Conservation (phyloP, 2,329 filamentous ascomycete genomes). For the Talaromyces sp. region DNA sequence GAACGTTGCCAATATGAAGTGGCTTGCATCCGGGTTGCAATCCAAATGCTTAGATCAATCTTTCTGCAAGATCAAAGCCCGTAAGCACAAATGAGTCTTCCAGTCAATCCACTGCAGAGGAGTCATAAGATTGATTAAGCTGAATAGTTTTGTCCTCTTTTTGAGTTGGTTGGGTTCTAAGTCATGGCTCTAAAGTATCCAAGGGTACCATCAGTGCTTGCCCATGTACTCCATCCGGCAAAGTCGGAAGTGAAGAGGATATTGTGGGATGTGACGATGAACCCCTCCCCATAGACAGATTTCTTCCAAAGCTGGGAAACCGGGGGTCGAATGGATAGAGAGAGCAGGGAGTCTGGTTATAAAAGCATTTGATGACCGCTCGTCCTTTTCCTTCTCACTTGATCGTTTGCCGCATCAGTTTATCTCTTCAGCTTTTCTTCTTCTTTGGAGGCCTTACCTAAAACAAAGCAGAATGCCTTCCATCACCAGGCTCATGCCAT, state of each 20-base stretch:
- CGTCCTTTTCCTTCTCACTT: not conserved
- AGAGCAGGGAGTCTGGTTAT: not conserved
- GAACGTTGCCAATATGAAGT: not conserved
- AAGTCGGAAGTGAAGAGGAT: not conserved
- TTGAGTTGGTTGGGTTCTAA: not conserved
- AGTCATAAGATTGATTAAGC: not conserved
- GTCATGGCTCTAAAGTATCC: not conserved
- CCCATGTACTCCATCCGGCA: not conserved
- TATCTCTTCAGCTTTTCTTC: not conserved
- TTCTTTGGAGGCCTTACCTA: not conserved
- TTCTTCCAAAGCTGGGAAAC: not conserved
- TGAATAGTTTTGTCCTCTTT: not conserved
- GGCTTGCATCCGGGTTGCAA: conserved; percentile 1
- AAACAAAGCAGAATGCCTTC: conserved; percentile 1
- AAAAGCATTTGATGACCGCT: not conserved
- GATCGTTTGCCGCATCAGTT: not conserved
- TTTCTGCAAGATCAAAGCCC: not conserved
- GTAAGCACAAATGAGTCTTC: not conserved
- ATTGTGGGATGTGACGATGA: not conserved
- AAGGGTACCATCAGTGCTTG: not conserved
- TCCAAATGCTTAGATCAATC: not conserved
- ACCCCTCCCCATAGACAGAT: not conserved
- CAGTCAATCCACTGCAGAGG: not conserved
- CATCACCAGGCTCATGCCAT: conserved; percentile 7
- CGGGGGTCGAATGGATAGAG: not conserved